A percentile compares a stretch with the other conserved stretches of the same genome.
Conservation (phyloP, 768 basidiomycete genomes). For the Naganishia onofrii region DNA sequence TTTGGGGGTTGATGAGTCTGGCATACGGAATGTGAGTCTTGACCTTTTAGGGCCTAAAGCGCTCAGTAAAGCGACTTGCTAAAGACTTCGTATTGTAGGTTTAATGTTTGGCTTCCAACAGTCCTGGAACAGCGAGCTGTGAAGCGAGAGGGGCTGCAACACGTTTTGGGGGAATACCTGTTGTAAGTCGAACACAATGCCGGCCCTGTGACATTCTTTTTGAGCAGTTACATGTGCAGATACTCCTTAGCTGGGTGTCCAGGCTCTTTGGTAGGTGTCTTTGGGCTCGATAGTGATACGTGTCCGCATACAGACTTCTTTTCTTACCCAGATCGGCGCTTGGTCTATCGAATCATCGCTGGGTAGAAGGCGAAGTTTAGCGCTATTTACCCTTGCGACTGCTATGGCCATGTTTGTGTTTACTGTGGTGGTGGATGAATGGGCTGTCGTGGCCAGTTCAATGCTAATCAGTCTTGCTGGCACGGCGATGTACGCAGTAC, state of each 20-base stretch:
- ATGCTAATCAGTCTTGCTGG: constrained; percentile 48
- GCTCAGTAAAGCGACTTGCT: background rate
- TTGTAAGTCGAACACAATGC: constrained; percentile 29
- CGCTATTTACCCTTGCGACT: constrained; percentile 47
- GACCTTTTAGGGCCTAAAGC: background rate
- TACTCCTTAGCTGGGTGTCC: constrained; percentile 46
- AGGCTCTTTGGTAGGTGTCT: constrained; percentile 44
- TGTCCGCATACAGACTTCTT: background rate
- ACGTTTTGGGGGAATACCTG: constrained; percentile 46
- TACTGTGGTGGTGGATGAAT: constrained; percentile 38
- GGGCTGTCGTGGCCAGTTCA: constrained; percentile 45
- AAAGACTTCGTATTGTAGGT: constrained; percentile 41
- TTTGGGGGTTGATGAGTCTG: constrained; percentile 51
- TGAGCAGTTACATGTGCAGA: constrained; percentile 3
- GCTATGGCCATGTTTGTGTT: constrained; percentile 47
- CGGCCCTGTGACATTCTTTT: background rate
- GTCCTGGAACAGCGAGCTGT: constrained; percentile 45
- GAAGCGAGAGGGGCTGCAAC: constrained; percentile 41
- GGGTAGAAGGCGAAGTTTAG: constrained; percentile 46
- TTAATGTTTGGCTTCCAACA: constrained; percentile 51
- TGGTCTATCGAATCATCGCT: constrained; percentile 48
- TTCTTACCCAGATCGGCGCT: constrained; percentile 41
- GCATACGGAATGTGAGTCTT: constrained; percentile 26
- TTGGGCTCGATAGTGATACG: background rate
- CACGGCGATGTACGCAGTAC: constrained; percentile 51